A percentile compares a stretch with the other conserved stretches of the same genome.
Evolutionary conservation across 2,329 filamentous ascomycete genomes (phyloP).

Genomic region (Clonostachys solani): DNA sequence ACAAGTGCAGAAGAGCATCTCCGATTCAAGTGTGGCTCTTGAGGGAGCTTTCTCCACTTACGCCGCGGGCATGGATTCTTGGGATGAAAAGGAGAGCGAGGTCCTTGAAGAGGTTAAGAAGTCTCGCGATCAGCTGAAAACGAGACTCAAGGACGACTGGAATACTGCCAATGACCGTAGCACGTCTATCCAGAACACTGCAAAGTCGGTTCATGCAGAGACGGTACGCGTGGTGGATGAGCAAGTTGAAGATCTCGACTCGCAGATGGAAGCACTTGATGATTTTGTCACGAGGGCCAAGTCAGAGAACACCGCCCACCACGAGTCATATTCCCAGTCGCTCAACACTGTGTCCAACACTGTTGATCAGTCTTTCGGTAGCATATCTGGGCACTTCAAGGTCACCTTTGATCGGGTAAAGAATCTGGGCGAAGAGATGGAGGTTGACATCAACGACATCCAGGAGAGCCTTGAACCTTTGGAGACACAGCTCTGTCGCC

Average conservation of each 20-base stretch:
- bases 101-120: conserved; percentile 68
- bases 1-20: conserved; percentile 59
- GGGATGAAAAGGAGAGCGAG: conserved; percentile 64
- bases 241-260: conserved; percentile 81
- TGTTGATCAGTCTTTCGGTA: conserved; percentile 69
- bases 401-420: conserved; percentile 65
- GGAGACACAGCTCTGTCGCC: conserved; percentile 55
- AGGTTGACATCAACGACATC: conserved; percentile 53
- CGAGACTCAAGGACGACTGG: conserved; percentile 83
- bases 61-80: conserved; percentile 66
- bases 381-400: conserved; percentile 66
- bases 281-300: conserved; percentile 83
- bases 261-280: conserved; percentile 86
- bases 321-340: conserved; percentile 63
- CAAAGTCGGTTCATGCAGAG: conserved; percentile 84
- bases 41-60: conserved; percentile 64
- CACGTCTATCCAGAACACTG: conserved; percentile 76
- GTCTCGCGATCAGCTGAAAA: conserved; percentile 75
- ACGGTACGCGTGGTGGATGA: conserved; percentile 86
- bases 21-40: conserved; percentile 58
- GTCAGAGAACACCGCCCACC: conserved; percentile 74
- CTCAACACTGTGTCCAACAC: conserved; percentile 62
- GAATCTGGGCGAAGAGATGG: conserved; percentile 65
- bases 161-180: conserved; percentile 74
- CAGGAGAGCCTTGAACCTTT: conserved; percentile 60